Conservation (phyloP, 1,284 basidiomycete genomes). For the Farysia itapuensis region DNA sequence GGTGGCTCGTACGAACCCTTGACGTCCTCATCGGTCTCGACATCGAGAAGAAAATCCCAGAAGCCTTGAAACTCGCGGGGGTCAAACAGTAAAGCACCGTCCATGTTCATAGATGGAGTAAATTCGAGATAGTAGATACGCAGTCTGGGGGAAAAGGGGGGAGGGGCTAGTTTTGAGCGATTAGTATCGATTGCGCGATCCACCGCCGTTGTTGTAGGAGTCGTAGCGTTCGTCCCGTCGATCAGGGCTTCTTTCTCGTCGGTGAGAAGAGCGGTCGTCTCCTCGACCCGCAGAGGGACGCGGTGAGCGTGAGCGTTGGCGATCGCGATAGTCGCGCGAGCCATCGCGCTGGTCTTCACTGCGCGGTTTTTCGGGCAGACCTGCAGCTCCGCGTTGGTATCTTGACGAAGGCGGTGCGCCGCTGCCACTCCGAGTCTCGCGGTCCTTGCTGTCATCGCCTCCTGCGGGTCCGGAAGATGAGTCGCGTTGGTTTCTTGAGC, state of each 20-base stretch:
- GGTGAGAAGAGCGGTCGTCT: constrained; percentile 1
- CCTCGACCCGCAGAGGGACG: not conserved
- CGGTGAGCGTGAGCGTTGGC: constrained; percentile 12
- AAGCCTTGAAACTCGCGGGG: constrained; percentile 19
- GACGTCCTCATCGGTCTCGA: constrained; percentile 41
- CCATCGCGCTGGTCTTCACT: too few relatives aligned
- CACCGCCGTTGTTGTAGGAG: too few relatives aligned
- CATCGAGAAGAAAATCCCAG: constrained; percentile 34
- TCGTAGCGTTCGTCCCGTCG: constrained; percentile 10
- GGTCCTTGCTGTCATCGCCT: too few relatives aligned
- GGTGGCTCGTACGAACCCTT: constrained; percentile 34
- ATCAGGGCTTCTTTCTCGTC: constrained; percentile 23
- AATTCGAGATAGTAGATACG: too few relatives aligned
- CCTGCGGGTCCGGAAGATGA: not conserved
- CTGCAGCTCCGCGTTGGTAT: too few relatives aligned
- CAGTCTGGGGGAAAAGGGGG: too few relatives aligned
- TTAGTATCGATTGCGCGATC: constrained; percentile 26
- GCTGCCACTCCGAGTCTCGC: too few relatives aligned
- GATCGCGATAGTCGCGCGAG: not conserved
- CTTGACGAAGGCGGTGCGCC: too few relatives aligned
- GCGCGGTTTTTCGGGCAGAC: too few relatives aligned
- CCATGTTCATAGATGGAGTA: too few relatives aligned
- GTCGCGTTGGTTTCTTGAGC: not conserved
- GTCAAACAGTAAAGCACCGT: not conserved
- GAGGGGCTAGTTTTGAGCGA: too few relatives aligned